phyloP scores from a whole-genome alignment of 2,329 filamentous ascomycete species.

The Beauveria australis region DNA sequence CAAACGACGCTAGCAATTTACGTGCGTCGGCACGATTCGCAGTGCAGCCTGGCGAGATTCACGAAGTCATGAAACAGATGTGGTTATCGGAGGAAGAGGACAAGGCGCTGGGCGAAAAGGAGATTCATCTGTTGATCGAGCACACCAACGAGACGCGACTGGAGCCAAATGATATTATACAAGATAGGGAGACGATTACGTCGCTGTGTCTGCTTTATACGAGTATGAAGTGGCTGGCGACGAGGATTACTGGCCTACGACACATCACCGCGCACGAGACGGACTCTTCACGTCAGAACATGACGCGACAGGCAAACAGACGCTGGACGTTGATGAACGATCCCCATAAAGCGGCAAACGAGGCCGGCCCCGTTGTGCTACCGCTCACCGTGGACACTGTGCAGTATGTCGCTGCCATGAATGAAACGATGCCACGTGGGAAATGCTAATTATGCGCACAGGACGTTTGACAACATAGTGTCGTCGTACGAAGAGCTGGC shows the following conservation, averaged over 20 bases:
- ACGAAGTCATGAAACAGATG: constrained; percentile 59
- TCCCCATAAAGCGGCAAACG: constrained; percentile 47
- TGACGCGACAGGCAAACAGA: constrained; percentile 53
- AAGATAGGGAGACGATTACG: constrained; percentile 77
- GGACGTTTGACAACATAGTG: constrained; percentile 80
- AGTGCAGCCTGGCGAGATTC: constrained; percentile 62
- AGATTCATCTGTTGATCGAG: constrained; percentile 48
- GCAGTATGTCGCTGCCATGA: constrained; percentile 44
- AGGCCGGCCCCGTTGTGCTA: constrained; percentile 65
- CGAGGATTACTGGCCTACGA: constrained; percentile 71
- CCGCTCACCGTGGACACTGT: constrained; percentile 83
- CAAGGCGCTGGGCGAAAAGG: constrained; percentile 53
- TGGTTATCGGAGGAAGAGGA: constrained; percentile 48
- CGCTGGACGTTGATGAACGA: constrained; percentile 79
- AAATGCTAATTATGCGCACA: constrained; percentile 22
- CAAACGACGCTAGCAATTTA: constrained; percentile 44
- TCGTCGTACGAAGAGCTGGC: constrained; percentile 76
- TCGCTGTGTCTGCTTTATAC: constrained; percentile 85
- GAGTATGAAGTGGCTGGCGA: constrained; percentile 95
- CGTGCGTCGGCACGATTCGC: constrained; percentile 67
- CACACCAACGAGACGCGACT: constrained; percentile 54
- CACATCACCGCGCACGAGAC: constrained; percentile 70
- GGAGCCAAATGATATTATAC: constrained; percentile 74
- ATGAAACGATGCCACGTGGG: neutral
- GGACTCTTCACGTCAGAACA: constrained; percentile 50